These are phyloP conservation scores for Xylaria nigripes DNA, from an alignment of 495 filamentous ascomycete species.

Conservation along the genomic window DNA sequence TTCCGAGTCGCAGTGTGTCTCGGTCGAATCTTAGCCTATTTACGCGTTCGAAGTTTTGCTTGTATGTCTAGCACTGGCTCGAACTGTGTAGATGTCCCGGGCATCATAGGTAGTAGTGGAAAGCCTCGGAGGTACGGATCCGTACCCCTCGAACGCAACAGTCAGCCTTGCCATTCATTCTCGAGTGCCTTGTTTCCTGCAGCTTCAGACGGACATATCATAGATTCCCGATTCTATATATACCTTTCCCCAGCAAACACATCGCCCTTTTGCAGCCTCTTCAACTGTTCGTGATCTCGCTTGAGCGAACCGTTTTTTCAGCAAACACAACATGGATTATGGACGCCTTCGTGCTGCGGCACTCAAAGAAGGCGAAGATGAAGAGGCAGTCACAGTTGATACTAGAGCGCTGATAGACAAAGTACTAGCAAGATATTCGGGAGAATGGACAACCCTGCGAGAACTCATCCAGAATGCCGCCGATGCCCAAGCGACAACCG, in stretches of 20 bases:
- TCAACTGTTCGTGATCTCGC: neutral
- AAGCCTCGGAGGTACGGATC: neutral
- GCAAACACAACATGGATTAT: slow-evolving; percentile 54
- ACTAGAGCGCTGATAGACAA: slow-evolving; percentile 96
- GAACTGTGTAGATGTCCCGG: neutral
- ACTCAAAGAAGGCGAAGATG: slow-evolving; percentile 74
- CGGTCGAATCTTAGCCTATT: neutral
- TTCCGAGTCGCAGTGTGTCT: neutral
- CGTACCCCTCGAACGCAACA: neutral
- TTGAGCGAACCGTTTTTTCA: neutral
- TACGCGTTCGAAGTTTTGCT: neutral
- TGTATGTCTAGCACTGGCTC: neutral
- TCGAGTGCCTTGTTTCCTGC: neutral
- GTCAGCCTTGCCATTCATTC: neutral
- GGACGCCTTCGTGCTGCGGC: slow-evolving; percentile 77
- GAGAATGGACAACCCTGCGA: slow-evolving; percentile 79
- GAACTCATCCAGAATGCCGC: slow-evolving; percentile 98
- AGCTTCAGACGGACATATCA: neutral
- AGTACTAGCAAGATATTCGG: slow-evolving; percentile 88
- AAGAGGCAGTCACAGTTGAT: slow-evolving; percentile 98
- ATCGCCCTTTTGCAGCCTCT: too few species aligned
- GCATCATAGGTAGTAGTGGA: neutral
- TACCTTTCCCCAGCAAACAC: neutral
- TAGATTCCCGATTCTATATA: neutral
- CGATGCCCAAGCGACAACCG: slow-evolving; percentile 82